Evolutionary conservation across 2,329 filamentous ascomycete genomes (phyloP), one percentile per base, ranked within the genome.

Genomic region (Aspergillus sclerotialis): DNA sequence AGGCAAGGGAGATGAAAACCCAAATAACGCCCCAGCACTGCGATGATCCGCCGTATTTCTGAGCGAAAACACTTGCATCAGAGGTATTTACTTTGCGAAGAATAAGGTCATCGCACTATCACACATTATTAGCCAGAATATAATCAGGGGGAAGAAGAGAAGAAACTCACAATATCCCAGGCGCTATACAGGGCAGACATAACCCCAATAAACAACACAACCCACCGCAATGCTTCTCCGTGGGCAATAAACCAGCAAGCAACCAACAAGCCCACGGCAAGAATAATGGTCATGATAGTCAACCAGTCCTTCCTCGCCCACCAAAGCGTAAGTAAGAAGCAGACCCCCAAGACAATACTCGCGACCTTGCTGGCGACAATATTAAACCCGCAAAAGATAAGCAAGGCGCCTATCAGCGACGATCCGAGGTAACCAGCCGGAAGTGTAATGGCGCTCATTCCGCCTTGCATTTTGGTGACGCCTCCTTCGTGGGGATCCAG

Each of bases 1-100:
- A 79, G 0, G 72, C 42, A 15, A 88, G 52, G 1, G 81, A 84
- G 34, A 90, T 73, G 33, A 89, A 64, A 32, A 76, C 81, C 84
- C 84, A 90, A 34, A 87, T 75, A 10, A 88, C 68, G 7, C 84
- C 84, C 84, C 84, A 88, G 68, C 82, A 88, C 52, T 83, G 80
- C 1, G 82, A 85, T 0, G 82, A 87, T 23, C 84, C 84, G 8
- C 84, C 84, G 47, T 89, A 89, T 14, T 78, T 72, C 60, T 85
- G 72, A 6, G 84, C 83, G 48, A 89, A 89, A 18, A 87, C 81
- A 46, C 80, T 84, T 5, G 84, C 83, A 53, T 90, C 84, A 4
- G 82, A 87, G 14, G 73, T 78, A 58, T 89, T 88, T 33, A 89
- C 82, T 62, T 88, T 89, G 38, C 84, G 74, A 4, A 88, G 65